phyloP scores from a whole-genome alignment of 495 filamentous ascomycete species.

The Tuber indicum region DNA sequence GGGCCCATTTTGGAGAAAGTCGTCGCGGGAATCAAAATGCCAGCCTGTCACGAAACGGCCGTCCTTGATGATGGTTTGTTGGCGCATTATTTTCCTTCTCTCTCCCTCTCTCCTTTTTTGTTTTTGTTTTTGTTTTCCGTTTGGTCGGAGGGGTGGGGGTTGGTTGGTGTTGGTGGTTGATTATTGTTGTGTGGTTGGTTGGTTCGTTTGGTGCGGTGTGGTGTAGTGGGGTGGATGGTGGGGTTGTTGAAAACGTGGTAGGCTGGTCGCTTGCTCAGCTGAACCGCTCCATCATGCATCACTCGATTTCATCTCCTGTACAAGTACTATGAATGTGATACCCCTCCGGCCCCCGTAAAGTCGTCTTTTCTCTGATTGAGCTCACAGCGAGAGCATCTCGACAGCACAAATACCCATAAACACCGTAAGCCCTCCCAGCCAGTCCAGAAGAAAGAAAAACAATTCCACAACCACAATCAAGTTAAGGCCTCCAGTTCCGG shows the following conservation, averaged over 20 bases:
- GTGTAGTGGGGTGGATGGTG: not conserved
- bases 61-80: not conserved
- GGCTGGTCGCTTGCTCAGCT: not conserved
- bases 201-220: not conserved
- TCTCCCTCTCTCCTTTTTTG: not conserved
- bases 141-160: not conserved
- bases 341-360: not conserved
- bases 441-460: not conserved
- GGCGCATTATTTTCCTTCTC: not conserved
- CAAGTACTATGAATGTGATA: too few relatives aligned
- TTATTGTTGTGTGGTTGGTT: not conserved
- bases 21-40: conserved; percentile 1
- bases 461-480: not conserved
- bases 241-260: not conserved
- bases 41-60: conserved; percentile 1
- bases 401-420: not conserved
- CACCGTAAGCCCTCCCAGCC: not conserved
- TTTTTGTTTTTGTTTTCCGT: not conserved
- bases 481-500: not conserved
- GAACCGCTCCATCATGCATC: not conserved
- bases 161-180: too few relatives aligned
- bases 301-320: not conserved
- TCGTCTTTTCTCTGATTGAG: not conserved
- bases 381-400: not conserved
- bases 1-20: not conserved